Conservation (phyloP, 257 asterid species). For the Ajuga chamaepitys region DNA sequence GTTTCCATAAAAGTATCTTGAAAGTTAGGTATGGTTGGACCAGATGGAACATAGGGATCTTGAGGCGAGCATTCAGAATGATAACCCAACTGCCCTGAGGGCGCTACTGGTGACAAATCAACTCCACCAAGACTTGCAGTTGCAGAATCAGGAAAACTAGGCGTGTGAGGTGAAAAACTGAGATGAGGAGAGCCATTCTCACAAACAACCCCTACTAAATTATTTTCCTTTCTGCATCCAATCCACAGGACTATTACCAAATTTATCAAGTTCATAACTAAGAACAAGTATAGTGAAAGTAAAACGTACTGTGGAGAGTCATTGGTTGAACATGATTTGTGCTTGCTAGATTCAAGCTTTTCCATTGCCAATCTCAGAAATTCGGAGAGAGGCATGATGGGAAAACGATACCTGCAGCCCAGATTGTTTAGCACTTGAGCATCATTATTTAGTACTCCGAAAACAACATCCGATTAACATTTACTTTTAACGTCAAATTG, state of each 20-base stretch:
- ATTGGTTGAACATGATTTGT: constrained; percentile 20
- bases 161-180: constrained; percentile 15
- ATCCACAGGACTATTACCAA: not conserved
- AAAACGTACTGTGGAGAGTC: constrained; percentile 37
- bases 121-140: constrained; percentile 32
- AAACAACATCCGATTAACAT: too few species aligned
- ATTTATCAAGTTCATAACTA: too few species aligned
- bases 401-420: constrained; percentile 7
- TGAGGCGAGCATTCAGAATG: too few species aligned
- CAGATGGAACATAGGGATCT: too few species aligned
- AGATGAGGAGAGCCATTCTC: constrained; percentile 35
- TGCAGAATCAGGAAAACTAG: constrained; percentile 24
- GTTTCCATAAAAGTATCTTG: too few species aligned
- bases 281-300: not conserved
- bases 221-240: constrained; percentile 46
- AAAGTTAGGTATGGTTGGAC: too few species aligned
- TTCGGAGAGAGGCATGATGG: constrained; percentile 68
- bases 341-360: constrained; percentile 43
- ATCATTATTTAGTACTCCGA: not conserved
- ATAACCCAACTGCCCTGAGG: too few species aligned
- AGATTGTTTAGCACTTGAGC: constrained; percentile 1
- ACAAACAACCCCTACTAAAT: constrained; percentile 42
- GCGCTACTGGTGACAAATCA: too few species aligned
- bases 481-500: too few species aligned
- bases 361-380: constrained; percentile 53